Base-by-base conservation (phyloP, 2,329 filamentous ascomycete species). In the Sarocladium kiliense region DNA sequence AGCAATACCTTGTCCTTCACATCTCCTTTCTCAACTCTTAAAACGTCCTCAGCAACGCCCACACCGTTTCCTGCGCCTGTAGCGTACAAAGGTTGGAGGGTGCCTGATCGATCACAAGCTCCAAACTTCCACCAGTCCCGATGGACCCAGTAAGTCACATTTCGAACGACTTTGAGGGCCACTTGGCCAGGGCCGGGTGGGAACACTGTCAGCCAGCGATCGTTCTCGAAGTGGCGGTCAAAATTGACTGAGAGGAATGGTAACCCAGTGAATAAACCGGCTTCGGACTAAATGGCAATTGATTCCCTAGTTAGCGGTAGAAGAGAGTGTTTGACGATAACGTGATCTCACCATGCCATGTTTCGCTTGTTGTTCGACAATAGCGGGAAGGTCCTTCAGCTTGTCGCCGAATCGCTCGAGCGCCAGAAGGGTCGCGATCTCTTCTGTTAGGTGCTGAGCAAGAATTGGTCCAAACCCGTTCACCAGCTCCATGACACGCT, bases 381-480 rank as follows among this genome's bases (percentile, higher is more conserved):
- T 58, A 53, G 62, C 61, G 16, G 18, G 21, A 16, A 56, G 34
- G 3, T 26, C 16, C 2, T 26, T 19, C 49, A 54, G 51, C 55
- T 56, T 54, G 12, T 49, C 32, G 18, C 62, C 66, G 53, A 63
- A 68, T 42, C n/a, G n/a, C n/a, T n/a, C n/a, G n/a, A n/a, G n/a
- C n/a, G n/a, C 61, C 36, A 65, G 47, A 16, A 73, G 64, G 34
- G 63, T 63, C 25, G 53, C 55, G 53, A 73, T 66, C 58, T 73
- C 70, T 9, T 71, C 67, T 2, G 49, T 56, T 42, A 73, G 59
- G 58, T 73, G 71, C 53, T 63, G 44, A 12, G 57, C 54, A 55
- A 73, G 58, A 5, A 56, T 57, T 2, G 61, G 54, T 16, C 60
- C 68, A 51, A 73, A 73, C 2, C 34, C 55, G 59, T 72, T 68